Evolutionary conservation across 202 grass and related monocot genomes (phyloP), one percentile per base, ranked within the genome.

Genomic region (Bolboschoenoplectus hybrid): DNA sequence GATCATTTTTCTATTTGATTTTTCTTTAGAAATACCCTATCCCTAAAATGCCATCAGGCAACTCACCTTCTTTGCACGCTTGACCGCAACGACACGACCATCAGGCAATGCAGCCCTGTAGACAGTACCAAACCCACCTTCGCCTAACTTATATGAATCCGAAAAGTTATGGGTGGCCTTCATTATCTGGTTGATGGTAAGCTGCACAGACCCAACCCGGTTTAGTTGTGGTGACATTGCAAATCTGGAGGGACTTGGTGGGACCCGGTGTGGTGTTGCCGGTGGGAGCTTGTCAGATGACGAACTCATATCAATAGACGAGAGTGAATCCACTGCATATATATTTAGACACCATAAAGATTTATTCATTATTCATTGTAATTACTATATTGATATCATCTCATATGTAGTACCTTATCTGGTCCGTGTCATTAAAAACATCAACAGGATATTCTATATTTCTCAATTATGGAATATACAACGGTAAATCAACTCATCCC

Each of bases 11-110:
- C 55, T 77, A 55, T 55, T 55, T 16, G 11, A 56, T 55, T 39
- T 19, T 55, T 77, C 50, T 46, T 50, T 49, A 50, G 17, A 46
- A n/a, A 26, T 26, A 47, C n/a, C n/a, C 69, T 26, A 20, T 26
- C 3, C 68, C 41, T n/a, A n/a, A n/a, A n/a, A n/a, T n/a, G n/a
- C n/a, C n/a, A n/a, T n/a, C n/a, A n/a, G n/a, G n/a, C n/a, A n/a
- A n/a, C n/a, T n/a, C n/a, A n/a, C 96, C 96, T 98, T 95, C 85
- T 98, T 98, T 80, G 96, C 96, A 87, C 93, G 90, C 89, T 95
- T 92, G 86, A 96, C 80, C 56, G 93, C 93, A 84, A 94, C 86
- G 85, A 90, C 66, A 17, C 84, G 89, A 76, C 91, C 89, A 90
- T 91, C 90, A 26, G 93, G 77, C 83, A 98, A 89, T 65, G 91